These are phyloP conservation scores for Ophiostoma sp. DNA, from an alignment of 2,329 filamentous ascomycete species.

Conservation along the genomic window DNA sequence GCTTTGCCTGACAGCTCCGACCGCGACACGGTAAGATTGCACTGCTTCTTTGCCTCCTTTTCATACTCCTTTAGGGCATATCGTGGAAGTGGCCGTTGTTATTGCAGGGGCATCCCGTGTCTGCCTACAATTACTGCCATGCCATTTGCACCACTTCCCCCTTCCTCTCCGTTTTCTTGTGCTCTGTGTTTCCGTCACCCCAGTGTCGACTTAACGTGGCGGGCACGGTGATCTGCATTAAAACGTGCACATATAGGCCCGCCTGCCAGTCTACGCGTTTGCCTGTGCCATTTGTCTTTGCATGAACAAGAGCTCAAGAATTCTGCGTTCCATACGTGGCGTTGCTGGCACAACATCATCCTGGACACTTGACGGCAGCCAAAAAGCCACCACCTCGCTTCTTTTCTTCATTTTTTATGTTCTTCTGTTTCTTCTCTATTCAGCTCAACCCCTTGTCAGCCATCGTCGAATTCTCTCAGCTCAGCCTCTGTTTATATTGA, in stretches of 20 bases:
- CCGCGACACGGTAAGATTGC: conserved; percentile 28
- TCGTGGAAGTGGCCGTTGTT: not conserved
- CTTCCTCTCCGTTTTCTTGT: conserved; percentile 1
- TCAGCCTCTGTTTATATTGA: conserved; percentile 1
- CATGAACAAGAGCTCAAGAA: conserved; percentile 17
- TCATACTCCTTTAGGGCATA: not conserved
- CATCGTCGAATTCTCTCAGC: not conserved
- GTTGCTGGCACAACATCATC: conserved; percentile 7
- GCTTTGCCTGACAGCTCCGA: conserved; percentile 25
- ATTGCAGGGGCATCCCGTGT: conserved; percentile 6
- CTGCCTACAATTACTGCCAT: not conserved
- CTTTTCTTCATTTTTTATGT: not conserved
- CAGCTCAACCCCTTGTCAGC: not conserved
- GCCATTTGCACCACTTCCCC: not conserved
- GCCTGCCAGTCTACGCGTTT: conserved; percentile 3
- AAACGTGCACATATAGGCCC: conserved; percentile 15
- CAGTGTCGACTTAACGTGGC: not conserved
- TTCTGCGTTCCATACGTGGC: conserved; percentile 19
- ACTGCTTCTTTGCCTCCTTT: not conserved
- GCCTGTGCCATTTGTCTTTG: conserved; percentile 6
- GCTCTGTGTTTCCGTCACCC: not conserved
- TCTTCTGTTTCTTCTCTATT: not conserved
- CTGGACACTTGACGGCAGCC: not conserved
- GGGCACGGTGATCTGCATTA: conserved; percentile 20
- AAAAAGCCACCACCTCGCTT: conserved; percentile 17